Evolutionary conservation across 192 early-diverging fungal species (phyloP).

Genomic region (Bifiguratus adelaidae): DNA sequence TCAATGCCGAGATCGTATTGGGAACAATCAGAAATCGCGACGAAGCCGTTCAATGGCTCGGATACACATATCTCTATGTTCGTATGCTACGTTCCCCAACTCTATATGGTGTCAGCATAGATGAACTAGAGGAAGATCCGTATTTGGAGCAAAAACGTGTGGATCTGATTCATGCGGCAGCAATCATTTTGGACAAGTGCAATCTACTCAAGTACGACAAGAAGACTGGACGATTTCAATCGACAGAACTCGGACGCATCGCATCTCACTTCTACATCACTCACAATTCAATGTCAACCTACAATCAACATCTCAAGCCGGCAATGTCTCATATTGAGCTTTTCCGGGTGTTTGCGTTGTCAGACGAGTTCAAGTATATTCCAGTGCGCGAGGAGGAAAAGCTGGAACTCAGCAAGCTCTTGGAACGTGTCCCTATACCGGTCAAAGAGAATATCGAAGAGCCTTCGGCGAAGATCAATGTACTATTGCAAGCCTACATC

Average conservation of each 20-base stretch:
- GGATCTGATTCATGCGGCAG: slow-evolving; percentile 86
- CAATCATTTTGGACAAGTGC: slow-evolving; percentile 77
- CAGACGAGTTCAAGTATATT: slow-evolving; percentile 89
- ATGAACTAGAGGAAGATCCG: slow-evolving; percentile 66
- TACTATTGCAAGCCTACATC: slow-evolving; percentile 89
- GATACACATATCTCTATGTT: slow-evolving; percentile 92
- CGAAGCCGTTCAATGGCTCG: slow-evolving; percentile 93
- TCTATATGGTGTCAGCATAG: slow-evolving; percentile 69
- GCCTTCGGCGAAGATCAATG: slow-evolving; percentile 88
- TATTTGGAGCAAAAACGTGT: slow-evolving; percentile 75
- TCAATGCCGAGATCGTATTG: slow-evolving; percentile 95
- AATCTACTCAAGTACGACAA: slow-evolving; percentile 93
- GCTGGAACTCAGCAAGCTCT: slow-evolving; percentile 75
- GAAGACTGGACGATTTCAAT: slow-evolving; percentile 77
- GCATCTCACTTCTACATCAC: slow-evolving; percentile 95
- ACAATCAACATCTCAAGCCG: slow-evolving; percentile 88
- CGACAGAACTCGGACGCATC: slow-evolving; percentile 90
- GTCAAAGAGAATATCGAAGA: slow-evolving; percentile 89
- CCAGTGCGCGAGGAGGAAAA: slow-evolving; percentile 94
- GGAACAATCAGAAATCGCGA: slow-evolving; percentile 86
- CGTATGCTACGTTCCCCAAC: slow-evolving; percentile 89
- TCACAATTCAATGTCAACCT: slow-evolving; percentile 84
- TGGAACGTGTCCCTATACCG: slow-evolving; percentile 91
- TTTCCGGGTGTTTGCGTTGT: slow-evolving; percentile 80
- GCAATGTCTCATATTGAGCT: slow-evolving; percentile 83